Base-by-base conservation (phyloP, 352 stramenopile genomes). In the Phytophthora lateralis region DNA sequence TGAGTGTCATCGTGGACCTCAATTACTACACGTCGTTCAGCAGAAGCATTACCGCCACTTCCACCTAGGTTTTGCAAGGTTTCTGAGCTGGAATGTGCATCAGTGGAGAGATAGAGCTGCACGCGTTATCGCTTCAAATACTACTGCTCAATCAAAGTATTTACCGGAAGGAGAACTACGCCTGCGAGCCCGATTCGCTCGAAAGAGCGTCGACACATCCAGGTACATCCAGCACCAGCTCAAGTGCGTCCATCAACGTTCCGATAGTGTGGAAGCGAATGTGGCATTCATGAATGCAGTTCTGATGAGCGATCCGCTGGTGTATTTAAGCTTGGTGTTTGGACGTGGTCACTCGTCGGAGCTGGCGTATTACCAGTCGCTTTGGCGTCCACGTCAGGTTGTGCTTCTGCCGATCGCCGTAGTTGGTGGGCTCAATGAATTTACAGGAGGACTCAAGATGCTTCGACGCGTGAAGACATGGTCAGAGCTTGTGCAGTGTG, bases 231-330 rank as follows among this genome's bases (percentile, higher is more conserved):
- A 75, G 44, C 49, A 69, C 30, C 52, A 72, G 18, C 60, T 75
- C 42, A 58, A 72, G 27, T 60, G 58, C 35, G 35, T 75, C 0
- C 57, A 75, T 48, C 32, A 45, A 10, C 66, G 66, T 0, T 48
- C 38, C 6, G 14, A 63, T 12, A 47, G 47, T 10, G 55, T 73
- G 12, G 59, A 71, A n/a, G 57, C 58, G 0, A 72, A 70, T 20
- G 52, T 75, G 12, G 63, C 71, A 4, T 73, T 78, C 41, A 78
- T 80, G 60, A 80, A 76, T 18, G 55, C 67, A 4, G 58, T 77
- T 0, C 18, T 71, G 3, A 73, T 81, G 73, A 78, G 69, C 29
- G 69, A 78, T 17, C 69, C 73, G 7, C 35, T 78, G 2, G 69
- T 76, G 24, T 76, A 61, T 45, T 56, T 66, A 0, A 48, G 11